phyloP scores from a whole-genome alignment of 441 rosid species.

The Pelargonium australe region DNA sequence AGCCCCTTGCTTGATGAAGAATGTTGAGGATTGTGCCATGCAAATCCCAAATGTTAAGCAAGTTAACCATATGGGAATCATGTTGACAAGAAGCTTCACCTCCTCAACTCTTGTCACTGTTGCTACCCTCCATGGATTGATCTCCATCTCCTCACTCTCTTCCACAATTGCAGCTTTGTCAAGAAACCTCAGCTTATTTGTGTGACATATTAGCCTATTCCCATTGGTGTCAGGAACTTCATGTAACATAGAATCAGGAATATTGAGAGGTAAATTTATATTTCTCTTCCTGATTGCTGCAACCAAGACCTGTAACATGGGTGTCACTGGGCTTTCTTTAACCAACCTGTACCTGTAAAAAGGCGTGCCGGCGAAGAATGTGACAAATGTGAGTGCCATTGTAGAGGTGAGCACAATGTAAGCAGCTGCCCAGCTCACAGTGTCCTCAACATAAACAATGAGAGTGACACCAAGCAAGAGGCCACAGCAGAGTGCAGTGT shows the following conservation, averaged over 20 bases:
- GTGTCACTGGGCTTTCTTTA: constrained; percentile 29
- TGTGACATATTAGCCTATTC: constrained; percentile 27
- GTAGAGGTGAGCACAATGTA: constrained; percentile 22
- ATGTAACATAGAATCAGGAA: constrained; percentile 18
- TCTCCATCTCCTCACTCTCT: no score
- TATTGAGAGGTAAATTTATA: constrained; percentile 24
- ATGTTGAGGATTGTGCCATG: constrained; percentile 24
- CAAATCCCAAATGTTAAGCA: constrained; percentile 23
- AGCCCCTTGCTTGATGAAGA: constrained; percentile 32
- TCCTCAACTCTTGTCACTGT: constrained; percentile 34
- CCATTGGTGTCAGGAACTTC: constrained; percentile 23
- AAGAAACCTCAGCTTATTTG: constrained; percentile 26
- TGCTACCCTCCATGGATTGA: constrained; percentile 28
- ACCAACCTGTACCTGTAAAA: constrained; percentile 27
- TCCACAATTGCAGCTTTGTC: constrained; percentile 34
- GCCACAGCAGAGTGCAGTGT: constrained; percentile 27
- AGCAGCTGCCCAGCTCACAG: constrained; percentile 24
- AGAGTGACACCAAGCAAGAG: constrained; percentile 29
- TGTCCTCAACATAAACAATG: constrained; percentile 27
- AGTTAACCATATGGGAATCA: constrained; percentile 32
- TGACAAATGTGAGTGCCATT: constrained; percentile 22
- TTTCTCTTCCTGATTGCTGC: constrained; percentile 31
- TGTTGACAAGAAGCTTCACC: constrained; percentile 31
- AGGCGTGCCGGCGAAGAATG: constrained; percentile 23
- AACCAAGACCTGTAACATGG: constrained; percentile 29